A percentile compares a stretch with the other conserved stretches of the same genome.
Evolutionary conservation across 2,329 filamentous ascomycete species (phyloP).

Genomic region (Phialophora verrucosa): DNA sequence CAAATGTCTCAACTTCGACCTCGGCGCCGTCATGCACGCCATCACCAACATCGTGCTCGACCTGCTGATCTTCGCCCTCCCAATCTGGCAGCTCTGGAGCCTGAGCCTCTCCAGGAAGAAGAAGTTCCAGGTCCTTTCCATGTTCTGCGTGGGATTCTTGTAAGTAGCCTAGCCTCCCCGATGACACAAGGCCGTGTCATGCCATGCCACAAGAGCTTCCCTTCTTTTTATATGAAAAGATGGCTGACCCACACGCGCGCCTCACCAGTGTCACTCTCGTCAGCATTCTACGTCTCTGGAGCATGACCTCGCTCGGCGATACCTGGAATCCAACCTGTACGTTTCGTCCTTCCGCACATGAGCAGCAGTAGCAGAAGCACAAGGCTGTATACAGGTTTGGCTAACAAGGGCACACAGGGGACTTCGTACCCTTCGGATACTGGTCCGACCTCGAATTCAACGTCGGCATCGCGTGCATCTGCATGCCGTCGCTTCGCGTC

Average conservation of each 20-base stretch:
- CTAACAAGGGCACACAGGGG: constrained; percentile 41
- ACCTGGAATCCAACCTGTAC: constrained; percentile 48
- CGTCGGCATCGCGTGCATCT: constrained; percentile 52
- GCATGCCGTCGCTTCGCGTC: constrained; percentile 47
- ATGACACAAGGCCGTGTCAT: constrained; percentile 41
- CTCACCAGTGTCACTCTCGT: constrained; percentile 50
- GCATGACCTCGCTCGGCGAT: constrained; percentile 49
- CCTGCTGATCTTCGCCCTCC: constrained; percentile 53
- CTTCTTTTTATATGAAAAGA: neutral
- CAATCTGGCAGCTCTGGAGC: constrained; percentile 53
- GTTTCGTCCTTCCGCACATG: neutral
- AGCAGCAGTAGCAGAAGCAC: neutral
- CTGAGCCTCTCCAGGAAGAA: constrained; percentile 56
- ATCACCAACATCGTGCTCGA: constrained; percentile 60
- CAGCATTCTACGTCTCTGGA: constrained; percentile 52
- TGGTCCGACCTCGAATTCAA: constrained; percentile 53
- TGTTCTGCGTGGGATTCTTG: constrained; percentile 59
- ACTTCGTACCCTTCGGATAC: constrained; percentile 48
- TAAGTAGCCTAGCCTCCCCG: constrained; percentile 41
- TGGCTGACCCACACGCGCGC: too few relatives aligned
- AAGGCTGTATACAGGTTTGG: neutral
- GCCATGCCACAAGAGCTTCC: neutral
- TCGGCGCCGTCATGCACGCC: constrained; percentile 58
- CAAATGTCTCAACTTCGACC: constrained; percentile 58
- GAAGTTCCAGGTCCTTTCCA: constrained; percentile 56